Base-by-base conservation (phyloP, 306 rosid genomes). In the Malus sylvestris region DNA sequence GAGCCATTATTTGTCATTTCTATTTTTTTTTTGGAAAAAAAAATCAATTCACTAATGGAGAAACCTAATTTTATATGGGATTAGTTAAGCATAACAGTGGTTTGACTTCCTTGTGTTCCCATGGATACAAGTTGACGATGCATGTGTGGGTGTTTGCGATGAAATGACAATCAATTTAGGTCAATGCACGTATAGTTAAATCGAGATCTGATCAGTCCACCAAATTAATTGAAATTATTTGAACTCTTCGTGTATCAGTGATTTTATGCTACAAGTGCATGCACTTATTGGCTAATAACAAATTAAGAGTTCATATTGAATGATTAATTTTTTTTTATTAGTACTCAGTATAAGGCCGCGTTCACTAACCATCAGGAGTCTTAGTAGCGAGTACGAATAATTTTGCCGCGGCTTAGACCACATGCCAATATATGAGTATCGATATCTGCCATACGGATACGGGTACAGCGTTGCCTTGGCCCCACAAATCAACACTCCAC, bases 101-200 rank as follows among this genome's bases (percentile, higher is more conserved):
- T 45, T 67, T 74, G 79, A 71, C 46, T 13, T 35, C 14, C 71
- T 38, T 8, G 71, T 27, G 79, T 80, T 80, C 83, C 74, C 70
- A 73, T 64, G 25, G 18, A 57, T 62, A 22, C 30, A 8, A 67
- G 32, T 57, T 55, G 55, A 53, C 18, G 6, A 16, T 35, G 40
- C 55, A 76, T 38, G 42, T 53, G 42, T 64, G 4, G 19, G 22
- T 66, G 30, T 64, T 8, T 29, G 63, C 35, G n/a, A 10, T 10
- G 19, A 14, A 19, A 33, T 2, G 12, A 64, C 12, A 42, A 42
- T 42, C 45, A 42, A 42, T 51, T 51, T 49, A n/a, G 38, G 64
- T 71, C 75, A 71, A 71, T 30, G 62, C 62, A 70, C 74, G 58
- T 58, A 45, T 23, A 58, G 25, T 30, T 51, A 51, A 16, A 6